Percentiles rank a stretch among this genome's conserved stretches.
phyloP scores from a whole-genome alignment of 805 yeast species.

The Lipomyces spencermartinsiae region DNA sequence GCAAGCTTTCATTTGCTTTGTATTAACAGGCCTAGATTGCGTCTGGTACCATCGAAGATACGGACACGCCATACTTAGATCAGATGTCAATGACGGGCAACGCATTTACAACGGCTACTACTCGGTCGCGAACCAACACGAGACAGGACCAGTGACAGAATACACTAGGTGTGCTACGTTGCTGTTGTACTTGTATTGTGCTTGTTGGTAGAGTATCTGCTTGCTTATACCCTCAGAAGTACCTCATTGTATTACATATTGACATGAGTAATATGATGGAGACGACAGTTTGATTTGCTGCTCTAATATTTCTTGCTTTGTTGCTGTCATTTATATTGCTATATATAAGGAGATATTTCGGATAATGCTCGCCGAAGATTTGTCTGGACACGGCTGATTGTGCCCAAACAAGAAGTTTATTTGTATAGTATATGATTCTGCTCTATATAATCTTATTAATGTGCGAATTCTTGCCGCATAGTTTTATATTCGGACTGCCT shows the following conservation, averaged over 20 bases:
- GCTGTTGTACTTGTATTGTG: background rate
- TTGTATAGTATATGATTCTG: too few species aligned
- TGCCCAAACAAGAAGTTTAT: too few species aligned
- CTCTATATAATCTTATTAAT: too few species aligned
- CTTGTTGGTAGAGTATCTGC: background rate
- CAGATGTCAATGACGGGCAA: background rate
- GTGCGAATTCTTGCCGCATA: too few species aligned
- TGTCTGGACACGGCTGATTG: background rate
- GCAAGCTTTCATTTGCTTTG: background rate
- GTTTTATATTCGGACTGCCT: too few species aligned
- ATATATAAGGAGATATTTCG: background rate
- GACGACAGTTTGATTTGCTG: background rate
- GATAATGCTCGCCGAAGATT: background rate
- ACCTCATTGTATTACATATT: background rate
- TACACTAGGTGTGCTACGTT: background rate
- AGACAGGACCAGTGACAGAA: background rate
- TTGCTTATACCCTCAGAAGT: background rate
- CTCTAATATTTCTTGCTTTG: background rate
- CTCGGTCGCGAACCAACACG: constrained; percentile 1
- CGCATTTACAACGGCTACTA: background rate
- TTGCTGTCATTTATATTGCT: background rate
- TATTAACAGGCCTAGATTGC: background rate
- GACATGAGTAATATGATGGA: background rate
- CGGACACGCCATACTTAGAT: background rate
- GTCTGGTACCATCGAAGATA: background rate